Evolutionary conservation across 2,329 filamentous ascomycete genomes (phyloP), one percentile per base, ranked within the genome.

Genomic region (Aspergillus sergii): DNA sequence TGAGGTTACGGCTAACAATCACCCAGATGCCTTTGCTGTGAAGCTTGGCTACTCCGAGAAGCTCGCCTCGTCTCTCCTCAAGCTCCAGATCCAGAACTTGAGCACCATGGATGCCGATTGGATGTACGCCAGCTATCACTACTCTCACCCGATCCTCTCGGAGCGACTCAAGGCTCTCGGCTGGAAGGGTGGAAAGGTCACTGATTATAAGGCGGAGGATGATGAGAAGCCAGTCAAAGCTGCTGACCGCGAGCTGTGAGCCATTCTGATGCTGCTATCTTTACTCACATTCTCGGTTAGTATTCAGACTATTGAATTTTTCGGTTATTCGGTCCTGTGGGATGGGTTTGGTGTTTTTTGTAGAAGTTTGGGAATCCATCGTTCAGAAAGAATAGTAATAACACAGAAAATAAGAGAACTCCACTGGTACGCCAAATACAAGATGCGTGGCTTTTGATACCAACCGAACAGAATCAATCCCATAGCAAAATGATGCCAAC

Each of bases 51-150:
- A 94, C 81, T 88, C 90, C 58, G 82, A 87, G 53, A 89, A 97
- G 78, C 89, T 99, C 58, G 93, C 94, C 50, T 85, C 88, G 66
- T 95, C 93, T 26, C 87, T 99, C 67, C 93, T 99, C 82, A 97
- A 97, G 84, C 91, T 99, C 58, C 96, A 99, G 81, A 93, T 97
- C 74, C 94, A 98, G 83, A 99, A 99, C 77, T 85, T 99, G 70
- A 96, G 93, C 80, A 96, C 92, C 65, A 98, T 99, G 94, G 95
- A 99, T 73, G 95, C 95, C 32, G 96, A 99, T 81, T 96, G 92
- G 91, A 89, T 97, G 86, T 99, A 96, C 80, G 95, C 95, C 59
- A 96, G 91, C 81, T 99, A 98, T 84, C 94, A 99, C 82, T 97
- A 96, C 85, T 97, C 94, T 28, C 95, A 99, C 81, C 95, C 95